A percentile compares a stretch with the other conserved stretches of the same genome.
Conservation (phyloP, 345 rosid species). For the Dimocarpus longan region DNA sequence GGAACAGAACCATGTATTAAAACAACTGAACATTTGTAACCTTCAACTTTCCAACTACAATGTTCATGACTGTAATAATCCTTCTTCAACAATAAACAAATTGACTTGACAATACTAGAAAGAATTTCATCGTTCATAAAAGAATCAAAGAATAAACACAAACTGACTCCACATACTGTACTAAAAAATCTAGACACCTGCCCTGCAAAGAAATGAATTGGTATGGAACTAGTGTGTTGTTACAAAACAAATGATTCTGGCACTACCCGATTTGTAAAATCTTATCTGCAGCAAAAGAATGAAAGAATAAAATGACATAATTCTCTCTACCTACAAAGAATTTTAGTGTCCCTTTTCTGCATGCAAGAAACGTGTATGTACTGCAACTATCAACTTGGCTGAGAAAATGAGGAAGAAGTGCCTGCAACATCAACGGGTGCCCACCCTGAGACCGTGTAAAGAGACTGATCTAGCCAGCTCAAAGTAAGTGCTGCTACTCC, state of each 20-base stretch:
- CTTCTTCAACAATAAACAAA: neutral
- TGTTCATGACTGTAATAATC: constrained; percentile 4
- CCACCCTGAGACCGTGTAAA: constrained; percentile 91
- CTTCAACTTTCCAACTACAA: constrained; percentile 21
- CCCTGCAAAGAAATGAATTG: constrained; percentile 25
- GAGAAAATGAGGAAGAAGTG: constrained; percentile 66
- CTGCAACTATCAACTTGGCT: constrained; percentile 44
- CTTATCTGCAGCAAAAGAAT: constrained; percentile 63
- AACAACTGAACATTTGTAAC: constrained; percentile 11
- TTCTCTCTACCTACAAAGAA: constrained; percentile 58
- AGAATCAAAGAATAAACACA: constrained; percentile 46
- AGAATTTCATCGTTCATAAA: constrained; percentile 44
- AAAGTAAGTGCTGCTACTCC: constrained; percentile 52
- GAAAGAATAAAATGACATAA: constrained; percentile 48
- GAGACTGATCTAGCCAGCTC: constrained; percentile 82
- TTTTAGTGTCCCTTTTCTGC: constrained; percentile 35
- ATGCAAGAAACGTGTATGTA: constrained; percentile 31
- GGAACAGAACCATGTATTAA: neutral
- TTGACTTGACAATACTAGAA: constrained; percentile 12
- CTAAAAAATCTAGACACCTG: constrained; percentile 25
- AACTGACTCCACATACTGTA: constrained; percentile 28
- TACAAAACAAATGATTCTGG: constrained; percentile 19
- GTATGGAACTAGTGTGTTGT: constrained; percentile 30
- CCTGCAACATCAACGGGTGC: constrained; percentile 55
- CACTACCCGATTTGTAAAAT: constrained; percentile 20